Percentiles rank a stretch among this genome's conserved stretches.
Conservation (phyloP, 148 eudicot species). For the Rhododendron mucronatum region DNA sequence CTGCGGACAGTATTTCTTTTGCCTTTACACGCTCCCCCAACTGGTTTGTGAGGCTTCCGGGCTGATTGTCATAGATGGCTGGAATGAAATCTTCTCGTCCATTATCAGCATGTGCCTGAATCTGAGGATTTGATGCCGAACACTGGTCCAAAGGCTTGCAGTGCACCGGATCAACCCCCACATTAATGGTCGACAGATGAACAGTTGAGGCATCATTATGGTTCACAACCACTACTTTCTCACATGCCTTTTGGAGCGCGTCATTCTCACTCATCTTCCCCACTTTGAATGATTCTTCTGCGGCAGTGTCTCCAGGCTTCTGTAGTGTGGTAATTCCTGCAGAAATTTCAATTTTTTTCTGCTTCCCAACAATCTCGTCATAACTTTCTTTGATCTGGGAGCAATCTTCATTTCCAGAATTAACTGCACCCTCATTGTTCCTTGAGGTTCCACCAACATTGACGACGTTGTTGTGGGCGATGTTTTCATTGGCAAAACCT, state of each 20-base stretch:
- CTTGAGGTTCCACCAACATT: background rate
- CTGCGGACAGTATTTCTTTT: background rate
- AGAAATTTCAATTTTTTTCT: background rate
- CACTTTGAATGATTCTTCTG: background rate
- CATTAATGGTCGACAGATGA: background rate
- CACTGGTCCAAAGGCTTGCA: background rate
- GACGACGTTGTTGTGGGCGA: background rate
- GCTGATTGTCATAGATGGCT: background rate
- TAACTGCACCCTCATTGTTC: background rate
- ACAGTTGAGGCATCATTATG: constrained; percentile 5
- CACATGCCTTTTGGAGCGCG: background rate
- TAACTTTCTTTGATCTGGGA: background rate
- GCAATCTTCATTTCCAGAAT: constrained; percentile 8
- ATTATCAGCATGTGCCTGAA: background rate
- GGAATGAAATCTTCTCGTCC: background rate
- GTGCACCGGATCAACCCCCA: background rate
- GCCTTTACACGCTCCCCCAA: background rate
- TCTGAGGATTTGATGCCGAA: background rate
- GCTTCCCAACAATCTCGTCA: background rate
- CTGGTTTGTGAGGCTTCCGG: background rate
- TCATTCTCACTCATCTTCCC: background rate
- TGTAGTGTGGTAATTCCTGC: background rate
- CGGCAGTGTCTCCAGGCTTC: background rate
- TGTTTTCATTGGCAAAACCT: background rate
- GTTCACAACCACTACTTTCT: background rate